Evolutionary conservation across 371 early-diverging fungal species (phyloP).

Genomic region (Zopfochytrium polystomum): DNA sequence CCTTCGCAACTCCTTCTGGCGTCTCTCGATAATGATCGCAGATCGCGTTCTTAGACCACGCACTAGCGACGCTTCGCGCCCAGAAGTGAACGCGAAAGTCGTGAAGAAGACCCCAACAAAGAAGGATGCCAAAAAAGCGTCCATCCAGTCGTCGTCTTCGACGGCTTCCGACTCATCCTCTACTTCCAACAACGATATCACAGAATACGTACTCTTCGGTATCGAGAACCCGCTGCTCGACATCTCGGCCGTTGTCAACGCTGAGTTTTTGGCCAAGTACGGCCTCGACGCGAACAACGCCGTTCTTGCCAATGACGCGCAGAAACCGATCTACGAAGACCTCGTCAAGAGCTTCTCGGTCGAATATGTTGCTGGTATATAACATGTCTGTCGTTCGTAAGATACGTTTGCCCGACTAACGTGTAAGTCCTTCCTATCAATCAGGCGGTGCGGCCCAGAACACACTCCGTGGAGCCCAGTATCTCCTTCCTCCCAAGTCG

Average conservation of each 20-base stretch:
- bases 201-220: constrained; percentile 55
- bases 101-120: too few relatives aligned
- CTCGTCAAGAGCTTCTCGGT: constrained; percentile 68
- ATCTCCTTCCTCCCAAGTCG: constrained; percentile 78
- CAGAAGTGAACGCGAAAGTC: too few relatives aligned
- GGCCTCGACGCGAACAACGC: constrained; percentile 89
- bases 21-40: too few relatives aligned
- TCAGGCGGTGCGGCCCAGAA: constrained; percentile 78
- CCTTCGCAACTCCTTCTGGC: too few relatives aligned
- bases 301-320: constrained; percentile 86
- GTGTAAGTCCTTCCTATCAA: constrained; percentile 28
- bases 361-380: constrained; percentile 87
- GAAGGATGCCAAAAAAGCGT: too few relatives aligned
- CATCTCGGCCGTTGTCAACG: constrained; percentile 78
- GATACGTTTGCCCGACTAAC: constrained; percentile 23
- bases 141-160: too few relatives aligned
- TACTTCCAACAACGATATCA: too few relatives aligned
- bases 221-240: constrained; percentile 97
- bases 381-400: constrained; percentile 43
- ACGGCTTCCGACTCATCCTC: too few relatives aligned
- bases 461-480: constrained; percentile 80
- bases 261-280: constrained; percentile 75
- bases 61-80: too few relatives aligned
- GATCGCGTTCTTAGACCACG: too few relatives aligned
- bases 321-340: constrained; percentile 79